A percentile compares a stretch with the other conserved stretches of the same genome.
phyloP scores from a whole-genome alignment of 345 rosid species.

The Nephelium lappaceum region DNA sequence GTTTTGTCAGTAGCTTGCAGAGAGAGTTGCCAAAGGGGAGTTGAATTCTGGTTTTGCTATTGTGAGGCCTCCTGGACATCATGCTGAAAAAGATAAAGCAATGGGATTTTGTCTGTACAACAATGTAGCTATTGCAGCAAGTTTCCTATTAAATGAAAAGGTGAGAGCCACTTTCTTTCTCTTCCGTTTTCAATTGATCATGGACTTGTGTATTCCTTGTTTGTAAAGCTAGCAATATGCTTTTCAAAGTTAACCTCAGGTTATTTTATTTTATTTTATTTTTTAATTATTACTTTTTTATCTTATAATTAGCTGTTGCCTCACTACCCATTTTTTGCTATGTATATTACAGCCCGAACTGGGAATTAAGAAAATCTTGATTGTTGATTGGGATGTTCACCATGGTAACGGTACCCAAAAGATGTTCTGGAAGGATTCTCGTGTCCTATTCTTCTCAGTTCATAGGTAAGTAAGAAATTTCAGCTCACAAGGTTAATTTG shows the following conservation, averaged over 20 bases:
- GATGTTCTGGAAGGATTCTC: slow-evolving; percentile 89
- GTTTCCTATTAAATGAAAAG: slow-evolving; percentile 63
- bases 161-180: slow-evolving; percentile 42
- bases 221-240: slow-evolving; percentile 3
- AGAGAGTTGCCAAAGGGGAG: slow-evolving; percentile 84
- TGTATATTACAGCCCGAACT: slow-evolving; percentile 55
- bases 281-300: not conserved
- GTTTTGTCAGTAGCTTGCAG: slow-evolving; percentile 49
- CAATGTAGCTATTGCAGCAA: slow-evolving; percentile 89
- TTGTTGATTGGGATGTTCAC: slow-evolving; percentile 99
- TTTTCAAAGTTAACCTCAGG: not conserved
- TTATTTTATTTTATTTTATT: no score
- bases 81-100: slow-evolving; percentile 82
- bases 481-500: slow-evolving; percentile 8
- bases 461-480: slow-evolving; percentile 62
- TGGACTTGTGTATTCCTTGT: not conserved
- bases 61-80: slow-evolving; percentile 99
- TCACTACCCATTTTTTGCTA: slow-evolving; percentile 11
- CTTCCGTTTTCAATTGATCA: not conserved
- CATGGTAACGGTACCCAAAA: slow-evolving; percentile 97
- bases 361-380: slow-evolving; percentile 74
- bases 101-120: slow-evolving; percentile 96
- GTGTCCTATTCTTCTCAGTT: slow-evolving; percentile 92
- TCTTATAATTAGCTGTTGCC: not conserved
- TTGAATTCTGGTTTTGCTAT: slow-evolving; percentile 80